Conservation (phyloP, 306 rosid genomes). For the Fragaria vesca region DNA sequence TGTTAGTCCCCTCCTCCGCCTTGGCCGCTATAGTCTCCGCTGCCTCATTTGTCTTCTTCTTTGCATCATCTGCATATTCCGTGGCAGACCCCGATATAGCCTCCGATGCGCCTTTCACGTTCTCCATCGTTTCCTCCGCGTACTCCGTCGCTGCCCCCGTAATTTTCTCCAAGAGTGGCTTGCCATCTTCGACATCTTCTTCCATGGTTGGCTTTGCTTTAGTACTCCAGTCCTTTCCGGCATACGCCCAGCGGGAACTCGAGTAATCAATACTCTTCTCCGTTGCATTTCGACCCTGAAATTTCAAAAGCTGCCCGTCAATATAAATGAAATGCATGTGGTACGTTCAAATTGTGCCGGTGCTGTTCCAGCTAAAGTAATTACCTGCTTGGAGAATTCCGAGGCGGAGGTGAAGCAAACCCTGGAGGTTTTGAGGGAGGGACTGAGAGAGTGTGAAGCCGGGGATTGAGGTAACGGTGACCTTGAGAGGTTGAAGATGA, state of each 20-base stretch:
- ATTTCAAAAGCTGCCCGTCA: neutral
- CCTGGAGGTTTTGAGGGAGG: constrained; percentile 41
- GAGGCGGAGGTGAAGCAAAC: constrained; percentile 49
- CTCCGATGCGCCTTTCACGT: constrained; percentile 7
- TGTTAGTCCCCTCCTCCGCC: constrained; percentile 23
- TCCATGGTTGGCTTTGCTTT: constrained; percentile 24
- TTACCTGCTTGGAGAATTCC: constrained; percentile 43
- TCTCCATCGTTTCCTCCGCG: constrained; percentile 7
- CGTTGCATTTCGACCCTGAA: constrained; percentile 43
- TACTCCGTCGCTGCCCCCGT: constrained; percentile 3
- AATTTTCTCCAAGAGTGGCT: constrained; percentile 25
- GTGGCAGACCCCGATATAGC: constrained; percentile 26
- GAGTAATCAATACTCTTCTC: constrained; percentile 27
- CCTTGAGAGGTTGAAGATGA: constrained; percentile 49
- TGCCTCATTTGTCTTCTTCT: constrained; percentile 24
- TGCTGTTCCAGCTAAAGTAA: neutral
- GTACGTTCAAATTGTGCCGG: neutral
- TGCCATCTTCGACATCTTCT: constrained; percentile 12
- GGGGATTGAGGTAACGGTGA: constrained; percentile 22
- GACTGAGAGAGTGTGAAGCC: constrained; percentile 31
- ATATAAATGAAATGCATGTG: neutral
- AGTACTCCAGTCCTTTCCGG: constrained; percentile 17
- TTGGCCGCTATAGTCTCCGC: constrained; percentile 22
- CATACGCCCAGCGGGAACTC: constrained; percentile 25
- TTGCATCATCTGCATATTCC: constrained; percentile 48